Base-by-base conservation (phyloP, 78 protist species). In the Polysphondylium violaceum region DNA sequence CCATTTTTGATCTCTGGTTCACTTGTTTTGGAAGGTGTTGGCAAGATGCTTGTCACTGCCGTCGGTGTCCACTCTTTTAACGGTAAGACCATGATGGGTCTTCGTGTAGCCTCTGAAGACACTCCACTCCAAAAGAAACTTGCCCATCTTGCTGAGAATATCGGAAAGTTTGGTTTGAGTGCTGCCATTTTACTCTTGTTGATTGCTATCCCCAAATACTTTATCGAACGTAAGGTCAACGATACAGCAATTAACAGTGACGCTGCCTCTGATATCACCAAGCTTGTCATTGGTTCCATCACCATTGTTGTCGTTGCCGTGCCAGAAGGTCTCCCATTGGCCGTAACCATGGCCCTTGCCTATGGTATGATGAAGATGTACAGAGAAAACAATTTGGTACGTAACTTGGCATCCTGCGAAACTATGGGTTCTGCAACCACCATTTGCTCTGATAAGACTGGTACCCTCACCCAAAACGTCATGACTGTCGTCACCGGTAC, bases 361-460 rank as follows among this genome's bases (percentile, higher is more conserved):
- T 97, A 95, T 86, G 94, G 98, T 47, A 96, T 97, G 96, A 53
- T 56, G 43, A 79, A 74, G 38, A 97, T 97, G 99, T 56, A 93
- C 73, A 65, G 92, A 29, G 97, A 97, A 35, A 19, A 97, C 23
- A 94, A 95, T 87, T 85, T 98, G 17, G 99, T 97, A 6, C 87
- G 98, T 56, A 77, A 88, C 25, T 74, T 98, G 43, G 85, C 71
- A 8, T 87, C 97, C 0, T 96, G 97, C 73, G 99, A 98, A 88
- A 98, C 99, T 25, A 99, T 99, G 99, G 98, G 98, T 44, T 87
- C 95, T 0, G 99, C 99, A 2, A 97, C 97, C 3, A 83, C 59
- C 55, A 98, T 98, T 74, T 97, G 99, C 74, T 95, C 98, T 3
- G 99, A 98, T 92, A 98, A 98, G 95, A 98, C 99, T 11, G 99